Conservation (phyloP, 108 stramenopile species). For the Nannochloropsis gaditana region DNA sequence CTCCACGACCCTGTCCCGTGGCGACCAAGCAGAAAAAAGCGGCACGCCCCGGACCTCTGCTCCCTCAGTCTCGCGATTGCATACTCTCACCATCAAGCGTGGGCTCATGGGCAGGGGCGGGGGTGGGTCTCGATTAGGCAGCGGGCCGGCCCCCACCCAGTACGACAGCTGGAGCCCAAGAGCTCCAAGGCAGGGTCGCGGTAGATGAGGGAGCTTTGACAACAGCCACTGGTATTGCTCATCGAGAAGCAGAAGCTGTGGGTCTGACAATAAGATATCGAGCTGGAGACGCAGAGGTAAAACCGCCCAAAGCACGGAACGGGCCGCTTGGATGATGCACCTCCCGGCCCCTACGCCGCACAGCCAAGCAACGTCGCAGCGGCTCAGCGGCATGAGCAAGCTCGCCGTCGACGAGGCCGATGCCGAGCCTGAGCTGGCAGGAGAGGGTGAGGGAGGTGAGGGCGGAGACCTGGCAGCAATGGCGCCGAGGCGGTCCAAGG, state of each 20-base stretch:
- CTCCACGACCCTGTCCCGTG: neutral
- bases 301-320: neutral
- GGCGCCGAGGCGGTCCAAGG: neutral
- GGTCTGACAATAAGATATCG: conserved; percentile 4
- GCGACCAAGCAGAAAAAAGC: neutral
- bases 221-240: conserved; percentile 5
- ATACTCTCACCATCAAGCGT: neutral
- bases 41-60: neutral
- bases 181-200: neutral
- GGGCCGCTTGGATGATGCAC: conserved; percentile 4
- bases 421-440: neutral
- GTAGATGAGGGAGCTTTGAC: neutral
- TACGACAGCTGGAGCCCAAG: neutral
- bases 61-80: neutral
- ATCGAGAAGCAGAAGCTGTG: neutral
- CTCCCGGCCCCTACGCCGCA: neutral
- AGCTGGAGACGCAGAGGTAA: neutral
- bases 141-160: neutral
- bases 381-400: conserved; percentile 1
- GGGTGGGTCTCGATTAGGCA: neutral
- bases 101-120: conserved; percentile 1
- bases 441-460: neutral
- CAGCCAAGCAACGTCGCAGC: conserved; percentile 1
- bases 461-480: neutral
- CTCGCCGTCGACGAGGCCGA: neutral